A percentile compares a stretch with the other conserved stretches of the same genome.
Conservation (phyloP, 306 rosid species). For the Ceratonia siliqua region DNA sequence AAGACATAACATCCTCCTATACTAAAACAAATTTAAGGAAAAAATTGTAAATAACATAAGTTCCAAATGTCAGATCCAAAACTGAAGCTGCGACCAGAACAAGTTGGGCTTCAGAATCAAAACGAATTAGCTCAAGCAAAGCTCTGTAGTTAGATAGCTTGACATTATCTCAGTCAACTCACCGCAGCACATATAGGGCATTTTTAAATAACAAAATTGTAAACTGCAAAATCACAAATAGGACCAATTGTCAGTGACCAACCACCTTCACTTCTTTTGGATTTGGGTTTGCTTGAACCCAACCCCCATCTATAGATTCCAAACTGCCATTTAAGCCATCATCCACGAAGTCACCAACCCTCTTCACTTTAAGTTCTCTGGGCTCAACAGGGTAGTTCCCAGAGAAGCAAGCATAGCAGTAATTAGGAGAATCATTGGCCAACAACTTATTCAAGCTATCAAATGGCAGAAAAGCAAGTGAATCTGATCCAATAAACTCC, state of each 20-base stretch:
- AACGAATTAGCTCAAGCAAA: constrained; percentile 32
- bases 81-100: constrained; percentile 4
- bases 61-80: constrained; percentile 34
- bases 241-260: constrained; percentile 20
- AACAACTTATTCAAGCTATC: constrained; percentile 51
- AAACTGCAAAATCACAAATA: constrained; percentile 40
- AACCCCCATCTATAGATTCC: constrained; percentile 64
- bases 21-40: too few relatives aligned
- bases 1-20: background rate
- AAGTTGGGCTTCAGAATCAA: constrained; percentile 22
- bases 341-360: constrained; percentile 66
- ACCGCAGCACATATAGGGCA: constrained; percentile 6
- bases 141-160: constrained; percentile 12
- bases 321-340: constrained; percentile 61
- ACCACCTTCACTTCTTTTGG: constrained; percentile 28
- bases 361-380: constrained; percentile 53
- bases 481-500: constrained; percentile 71
- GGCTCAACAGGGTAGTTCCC: constrained; percentile 84
- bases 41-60: constrained; percentile 29
- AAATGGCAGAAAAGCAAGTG: constrained; percentile 77
- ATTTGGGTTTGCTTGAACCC: constrained; percentile 51
- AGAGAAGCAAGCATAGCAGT: constrained; percentile 78
- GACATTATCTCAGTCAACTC: constrained; percentile 6
- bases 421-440: constrained; percentile 51
- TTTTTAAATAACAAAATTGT: background rate